Conservation (phyloP, 108 stramenopile species). For the Skeletonema marinoi region DNA sequence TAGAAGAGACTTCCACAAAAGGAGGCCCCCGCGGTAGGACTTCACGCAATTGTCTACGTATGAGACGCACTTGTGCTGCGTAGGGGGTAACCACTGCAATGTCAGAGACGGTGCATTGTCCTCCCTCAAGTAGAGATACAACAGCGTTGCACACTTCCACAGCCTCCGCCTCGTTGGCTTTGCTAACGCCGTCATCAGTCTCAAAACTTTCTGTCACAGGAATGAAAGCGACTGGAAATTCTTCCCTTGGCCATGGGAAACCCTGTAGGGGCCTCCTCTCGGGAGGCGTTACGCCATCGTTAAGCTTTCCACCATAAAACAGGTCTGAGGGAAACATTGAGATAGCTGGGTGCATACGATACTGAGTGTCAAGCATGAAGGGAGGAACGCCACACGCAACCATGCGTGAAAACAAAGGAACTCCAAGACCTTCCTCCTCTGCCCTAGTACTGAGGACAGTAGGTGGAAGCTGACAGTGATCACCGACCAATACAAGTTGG, state of each 20-base stretch:
- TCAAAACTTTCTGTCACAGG: conserved; percentile 80
- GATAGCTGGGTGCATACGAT: conserved; percentile 94
- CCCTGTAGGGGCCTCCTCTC: conserved; percentile 86
- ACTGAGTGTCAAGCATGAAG: conserved; percentile 93
- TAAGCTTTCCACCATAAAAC: conserved; percentile 89
- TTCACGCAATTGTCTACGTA: conserved; percentile 77
- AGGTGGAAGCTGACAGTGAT: conserved; percentile 96
- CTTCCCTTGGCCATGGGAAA: conserved; percentile 92
- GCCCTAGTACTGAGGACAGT: conserved; percentile 88
- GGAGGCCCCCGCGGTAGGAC: conserved; percentile 72
- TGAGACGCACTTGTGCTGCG: conserved; percentile 96
- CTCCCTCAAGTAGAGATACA: conserved; percentile 76
- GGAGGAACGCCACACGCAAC: conserved; percentile 90
- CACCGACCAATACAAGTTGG: conserved; percentile 95
- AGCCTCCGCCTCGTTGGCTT: conserved; percentile 95
- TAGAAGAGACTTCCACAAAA: conserved; percentile 93
- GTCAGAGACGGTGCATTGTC: conserved; percentile 83
- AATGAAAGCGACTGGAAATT: conserved; percentile 89
- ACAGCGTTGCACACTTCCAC: conserved; percentile 88
- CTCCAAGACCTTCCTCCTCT: conserved; percentile 88
- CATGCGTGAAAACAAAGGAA: conserved; percentile 89
- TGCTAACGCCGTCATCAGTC: conserved; percentile 91
- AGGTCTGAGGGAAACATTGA: conserved; percentile 91
- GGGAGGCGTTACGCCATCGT: conserved; percentile 85
- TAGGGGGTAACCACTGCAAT: conserved; percentile 99